phyloP scores from a whole-genome alignment of 805 yeast species.

The Saccharomycopsis guyanensis region DNA sequence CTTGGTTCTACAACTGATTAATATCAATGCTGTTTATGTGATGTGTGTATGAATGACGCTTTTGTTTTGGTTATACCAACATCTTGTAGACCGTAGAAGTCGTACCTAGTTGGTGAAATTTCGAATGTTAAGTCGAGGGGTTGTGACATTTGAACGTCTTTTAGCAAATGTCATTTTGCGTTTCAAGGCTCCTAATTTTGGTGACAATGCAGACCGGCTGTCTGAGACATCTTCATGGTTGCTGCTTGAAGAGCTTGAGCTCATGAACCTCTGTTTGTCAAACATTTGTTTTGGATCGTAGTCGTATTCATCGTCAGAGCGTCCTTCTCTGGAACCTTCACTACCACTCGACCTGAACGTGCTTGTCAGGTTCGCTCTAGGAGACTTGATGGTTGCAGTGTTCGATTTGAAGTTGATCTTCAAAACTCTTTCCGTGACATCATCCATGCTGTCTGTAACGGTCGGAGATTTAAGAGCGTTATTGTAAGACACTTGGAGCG shows the following conservation, averaged over 20 bases:
- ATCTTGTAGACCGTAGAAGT: too few relatives aligned
- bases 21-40: too few relatives aligned
- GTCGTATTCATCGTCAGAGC: conserved; percentile 3
- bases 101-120: too few relatives aligned
- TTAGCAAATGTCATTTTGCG: conserved; percentile 11
- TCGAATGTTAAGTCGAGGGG: background rate
- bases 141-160: background rate
- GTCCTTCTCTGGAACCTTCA: background rate
- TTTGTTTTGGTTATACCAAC: too few relatives aligned
- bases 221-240: background rate
- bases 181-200: background rate
- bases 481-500: conserved; percentile 28
- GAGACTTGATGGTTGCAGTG: conserved; percentile 18
- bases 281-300: conserved; percentile 4
- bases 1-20: too few relatives aligned
- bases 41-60: too few relatives aligned
- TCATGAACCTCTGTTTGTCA: conserved; percentile 7
- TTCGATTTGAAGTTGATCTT: conserved; percentile 15
- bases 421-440: conserved; percentile 10
- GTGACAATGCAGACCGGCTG: background rate
- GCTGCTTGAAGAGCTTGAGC: background rate
- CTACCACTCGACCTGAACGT: background rate
- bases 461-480: conserved; percentile 3
- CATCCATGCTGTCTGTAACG: background rate
- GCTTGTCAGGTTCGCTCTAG: conserved; percentile 3